phyloP scores from a whole-genome alignment of 2,329 filamentous ascomycete genomes.

The Aspergillus oerlinghausenensis region DNA sequence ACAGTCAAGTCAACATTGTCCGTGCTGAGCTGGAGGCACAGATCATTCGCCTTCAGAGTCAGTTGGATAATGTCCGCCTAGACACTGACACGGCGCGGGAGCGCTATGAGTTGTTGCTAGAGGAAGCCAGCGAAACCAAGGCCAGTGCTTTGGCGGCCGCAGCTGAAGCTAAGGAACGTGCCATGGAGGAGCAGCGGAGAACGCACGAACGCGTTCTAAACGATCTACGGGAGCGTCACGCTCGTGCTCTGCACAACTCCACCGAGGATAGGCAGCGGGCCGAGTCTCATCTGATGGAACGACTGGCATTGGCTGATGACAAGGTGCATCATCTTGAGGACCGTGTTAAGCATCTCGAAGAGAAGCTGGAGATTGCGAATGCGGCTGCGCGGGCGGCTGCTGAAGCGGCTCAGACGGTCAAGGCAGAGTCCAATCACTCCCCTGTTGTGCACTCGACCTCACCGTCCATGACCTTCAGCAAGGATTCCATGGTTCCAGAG shows the following conservation, averaged over 20 bases:
- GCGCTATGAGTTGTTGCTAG: conserved; percentile 76
- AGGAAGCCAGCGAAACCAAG: conserved; percentile 71
- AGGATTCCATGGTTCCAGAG: conserved; percentile 58
- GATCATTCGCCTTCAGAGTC: conserved; percentile 64
- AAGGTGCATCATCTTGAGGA: conserved; percentile 84
- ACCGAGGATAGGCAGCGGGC: conserved; percentile 76
- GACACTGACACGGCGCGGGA: conserved; percentile 78
- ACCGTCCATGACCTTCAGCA: conserved; percentile 44
- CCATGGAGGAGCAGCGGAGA: conserved; percentile 55
- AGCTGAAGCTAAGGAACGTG: conserved; percentile 49
- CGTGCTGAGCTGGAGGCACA: conserved; percentile 79
- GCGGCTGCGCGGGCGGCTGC: conserved; percentile 80
- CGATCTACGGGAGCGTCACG: conserved; percentile 70
- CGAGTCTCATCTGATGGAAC: conserved; percentile 75
- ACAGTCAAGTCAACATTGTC: conserved; percentile 78
- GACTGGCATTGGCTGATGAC: conserved; percentile 74
- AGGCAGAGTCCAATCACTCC: conserved; percentile 36
- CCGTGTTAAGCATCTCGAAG: conserved; percentile 76
- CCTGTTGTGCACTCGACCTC: conserved; percentile 42
- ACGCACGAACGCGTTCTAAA: conserved; percentile 69
- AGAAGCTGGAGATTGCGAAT: conserved; percentile 85
- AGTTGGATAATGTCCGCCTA: conserved; percentile 72
- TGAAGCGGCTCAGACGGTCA: conserved; percentile 63
- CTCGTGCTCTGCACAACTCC: conserved; percentile 66
- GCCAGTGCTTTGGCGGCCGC: conserved; percentile 54